These are phyloP conservation scores for Onygenales sp. DNA, from an alignment of 2,329 filamentous ascomycete genomes.

Conservation along the genomic window DNA sequence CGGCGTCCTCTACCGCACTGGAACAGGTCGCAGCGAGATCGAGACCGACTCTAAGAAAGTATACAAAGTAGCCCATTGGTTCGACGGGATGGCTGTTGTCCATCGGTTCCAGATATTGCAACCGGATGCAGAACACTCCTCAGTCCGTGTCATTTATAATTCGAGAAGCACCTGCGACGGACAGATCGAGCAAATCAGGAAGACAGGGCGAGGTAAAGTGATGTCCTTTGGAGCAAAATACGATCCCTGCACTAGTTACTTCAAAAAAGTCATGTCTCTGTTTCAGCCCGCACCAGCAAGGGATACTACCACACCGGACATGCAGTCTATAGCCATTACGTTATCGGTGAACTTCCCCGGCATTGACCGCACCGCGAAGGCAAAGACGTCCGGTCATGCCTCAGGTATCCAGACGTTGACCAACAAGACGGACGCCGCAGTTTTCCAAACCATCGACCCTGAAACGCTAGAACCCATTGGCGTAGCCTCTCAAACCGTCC, in stretches of 20 bases:
- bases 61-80: slow-evolving; percentile 64
- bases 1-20: slow-evolving; percentile 64
- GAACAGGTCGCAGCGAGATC: slow-evolving; percentile 57
- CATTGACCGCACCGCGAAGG: slow-evolving; percentile 23
- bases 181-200: slow-evolving; percentile 51
- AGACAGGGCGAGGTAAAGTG: slow-evolving; percentile 46
- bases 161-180: slow-evolving; percentile 60
- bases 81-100: slow-evolving; percentile 63
- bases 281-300: slow-evolving; percentile 34
- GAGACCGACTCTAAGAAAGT: slow-evolving; percentile 50
- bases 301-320: slow-evolving; percentile 13
- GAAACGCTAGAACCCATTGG: slow-evolving; percentile 64
- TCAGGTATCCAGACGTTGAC: slow-evolving; percentile 42
- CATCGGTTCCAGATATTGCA: slow-evolving; percentile 63
- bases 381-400: slow-evolving; percentile 15
- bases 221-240: slow-evolving; percentile 61
- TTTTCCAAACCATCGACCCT: slow-evolving; percentile 55
- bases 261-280: slow-evolving; percentile 59
- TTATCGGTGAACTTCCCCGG: slow-evolving; percentile 57
- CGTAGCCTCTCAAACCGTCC: slow-evolving; percentile 45
- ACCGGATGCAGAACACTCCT: slow-evolving; percentile 21
- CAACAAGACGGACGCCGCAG: slow-evolving; percentile 49
- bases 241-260: slow-evolving; percentile 66
- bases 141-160: slow-evolving; percentile 53
- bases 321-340: slow-evolving; percentile 56